Evolutionary conservation across 208 protist species (phyloP).

Genomic region (Leishmania martiniquensis): DNA sequence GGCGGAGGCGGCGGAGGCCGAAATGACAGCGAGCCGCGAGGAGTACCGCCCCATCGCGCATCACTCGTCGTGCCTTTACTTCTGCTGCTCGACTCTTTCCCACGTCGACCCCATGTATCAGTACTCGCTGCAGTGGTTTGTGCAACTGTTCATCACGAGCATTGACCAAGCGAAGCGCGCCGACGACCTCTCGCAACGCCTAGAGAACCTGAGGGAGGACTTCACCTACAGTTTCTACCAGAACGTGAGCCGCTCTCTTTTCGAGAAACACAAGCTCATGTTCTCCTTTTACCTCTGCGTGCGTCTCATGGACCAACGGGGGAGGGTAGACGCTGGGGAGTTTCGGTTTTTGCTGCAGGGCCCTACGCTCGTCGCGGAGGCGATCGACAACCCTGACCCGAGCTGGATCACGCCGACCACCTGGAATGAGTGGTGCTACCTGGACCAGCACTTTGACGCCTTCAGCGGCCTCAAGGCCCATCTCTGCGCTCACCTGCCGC

Average conservation of each 20-base stretch:
- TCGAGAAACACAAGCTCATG: conserved; percentile 96
- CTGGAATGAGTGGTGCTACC: conserved; percentile 94
- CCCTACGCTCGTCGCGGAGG: conserved; percentile 75
- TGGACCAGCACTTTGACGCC: conserved; percentile 77
- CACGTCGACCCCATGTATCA: conserved; percentile 97
- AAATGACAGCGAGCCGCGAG: conserved; percentile 97
- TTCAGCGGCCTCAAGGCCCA: conserved; percentile 89
- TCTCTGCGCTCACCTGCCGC: conserved; percentile 72
- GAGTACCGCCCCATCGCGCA: conserved; percentile 96
- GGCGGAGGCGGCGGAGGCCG: conserved; percentile 95
- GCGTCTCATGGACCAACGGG: conserved; percentile 80
- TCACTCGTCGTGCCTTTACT: conserved; percentile 97
- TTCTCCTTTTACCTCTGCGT: conserved; percentile 96
- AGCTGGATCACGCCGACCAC: conserved; percentile 94
- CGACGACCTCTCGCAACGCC: conserved; percentile 80
- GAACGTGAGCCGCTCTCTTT: conserved; percentile 96
- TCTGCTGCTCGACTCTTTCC: conserved; percentile 97
- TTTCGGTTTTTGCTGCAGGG: conserved; percentile 94
- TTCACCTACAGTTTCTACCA: conserved; percentile 97
- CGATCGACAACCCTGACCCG: conserved; percentile 78
- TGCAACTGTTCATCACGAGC: conserved; percentile 94
- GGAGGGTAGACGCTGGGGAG: conserved; percentile 77
- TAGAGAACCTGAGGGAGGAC: conserved; percentile 92
- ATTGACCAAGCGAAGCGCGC: conserved; percentile 88
- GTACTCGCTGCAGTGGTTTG: conserved; percentile 98